Percentiles rank a stretch among this genome's conserved stretches.
Evolutionary conservation across 2,329 filamentous ascomycete species (phyloP).

Genomic region (Colletotrichum aenigma): DNA sequence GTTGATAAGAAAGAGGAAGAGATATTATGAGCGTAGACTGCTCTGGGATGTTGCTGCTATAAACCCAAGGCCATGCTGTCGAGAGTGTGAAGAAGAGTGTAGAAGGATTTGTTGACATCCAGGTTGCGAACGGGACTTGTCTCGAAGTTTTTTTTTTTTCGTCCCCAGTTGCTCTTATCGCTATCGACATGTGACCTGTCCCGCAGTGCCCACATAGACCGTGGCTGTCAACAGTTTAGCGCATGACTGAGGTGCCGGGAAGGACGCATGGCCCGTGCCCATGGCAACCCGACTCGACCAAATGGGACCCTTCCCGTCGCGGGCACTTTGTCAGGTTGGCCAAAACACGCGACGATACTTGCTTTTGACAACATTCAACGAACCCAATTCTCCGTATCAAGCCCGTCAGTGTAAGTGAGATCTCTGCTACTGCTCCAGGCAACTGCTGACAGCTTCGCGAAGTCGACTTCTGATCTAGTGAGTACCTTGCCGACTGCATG

Average conservation of each 20-base stretch:
- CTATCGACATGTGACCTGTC: conserved; percentile 23
- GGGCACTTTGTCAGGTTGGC: not conserved
- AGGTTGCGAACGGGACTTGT: conserved; percentile 35
- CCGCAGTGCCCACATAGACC: not conserved
- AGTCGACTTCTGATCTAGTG: not conserved
- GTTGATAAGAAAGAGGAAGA: not conserved
- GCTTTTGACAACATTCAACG: not conserved
- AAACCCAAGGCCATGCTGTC: conserved; percentile 13
- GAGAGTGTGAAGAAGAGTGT: conserved; percentile 19
- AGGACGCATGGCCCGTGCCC: conserved; percentile 6
- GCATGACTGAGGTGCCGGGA: not conserved
- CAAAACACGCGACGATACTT: conserved; percentile 11
- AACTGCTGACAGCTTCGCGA: not conserved
- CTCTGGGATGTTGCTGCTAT: conserved; percentile 7
- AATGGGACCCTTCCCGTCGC: conserved; percentile 9
- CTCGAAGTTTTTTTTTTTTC: conserved; percentile 19
- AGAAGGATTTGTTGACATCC: not conserved
- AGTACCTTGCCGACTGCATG: not conserved
- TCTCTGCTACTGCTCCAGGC: not conserved
- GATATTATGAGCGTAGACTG: conserved; percentile 5
- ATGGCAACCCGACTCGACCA: conserved; percentile 8
- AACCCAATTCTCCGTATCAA: not conserved
- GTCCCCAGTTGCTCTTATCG: conserved; percentile 2
- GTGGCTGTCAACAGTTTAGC: not conserved
- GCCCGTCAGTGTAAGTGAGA: not conserved